Base-by-base conservation (phyloP, 768 basidiomycete species). In the Rhodotorula paludigena region DNA sequence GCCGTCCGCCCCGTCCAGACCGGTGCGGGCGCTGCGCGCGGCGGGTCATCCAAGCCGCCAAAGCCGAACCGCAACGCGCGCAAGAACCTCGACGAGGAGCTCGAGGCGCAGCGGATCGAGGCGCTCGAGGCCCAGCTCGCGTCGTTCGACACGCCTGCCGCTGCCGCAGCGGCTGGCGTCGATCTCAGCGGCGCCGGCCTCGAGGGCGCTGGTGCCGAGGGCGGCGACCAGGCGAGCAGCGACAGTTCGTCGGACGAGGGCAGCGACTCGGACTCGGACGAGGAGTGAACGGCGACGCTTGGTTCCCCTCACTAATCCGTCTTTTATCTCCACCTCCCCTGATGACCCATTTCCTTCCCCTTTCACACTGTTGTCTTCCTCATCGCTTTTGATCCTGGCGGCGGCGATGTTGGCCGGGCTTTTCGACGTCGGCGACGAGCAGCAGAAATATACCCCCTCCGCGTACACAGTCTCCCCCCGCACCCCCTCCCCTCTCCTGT, bases 81-180 rank as follows among this genome's bases (percentile, higher is more conserved):
- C 48, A 68, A 66, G 61, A 63, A 71, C 64, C 67, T 97, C 89
- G 92, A 97, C 77, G 92, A 98, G 80, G 89, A 91, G 72, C 88
- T 88, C 41, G 94, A 99, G 80, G 88, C 90, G 14, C 92, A 91
- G 81, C 91, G 93, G 82, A 99, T 99, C 76, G 85, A 88, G 57
- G 83, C 85, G 78, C 83, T 99, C 49, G 94, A 99, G 79, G 87
- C 87, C 74, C 86, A 90, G 69, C 87, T 97, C 81, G 83, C 84
- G 36, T 83, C 89, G 38, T 93, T 98, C 77, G 88, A 92, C 55
- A 82, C 85, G 15, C 45, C 61, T 23, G 48, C 23, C 42, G 59
- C 21, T 36, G 59, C 47, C 49, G 58, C 3, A 32, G 39, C 49
- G 39, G 18, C 48, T 5, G 55, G 35, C 18, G 51, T 32, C 11